Evolutionary conservation across 352 stramenopile genomes (phyloP), one percentile per base, ranked within the genome.

Genomic region (Globisporangium carolinianum): DNA sequence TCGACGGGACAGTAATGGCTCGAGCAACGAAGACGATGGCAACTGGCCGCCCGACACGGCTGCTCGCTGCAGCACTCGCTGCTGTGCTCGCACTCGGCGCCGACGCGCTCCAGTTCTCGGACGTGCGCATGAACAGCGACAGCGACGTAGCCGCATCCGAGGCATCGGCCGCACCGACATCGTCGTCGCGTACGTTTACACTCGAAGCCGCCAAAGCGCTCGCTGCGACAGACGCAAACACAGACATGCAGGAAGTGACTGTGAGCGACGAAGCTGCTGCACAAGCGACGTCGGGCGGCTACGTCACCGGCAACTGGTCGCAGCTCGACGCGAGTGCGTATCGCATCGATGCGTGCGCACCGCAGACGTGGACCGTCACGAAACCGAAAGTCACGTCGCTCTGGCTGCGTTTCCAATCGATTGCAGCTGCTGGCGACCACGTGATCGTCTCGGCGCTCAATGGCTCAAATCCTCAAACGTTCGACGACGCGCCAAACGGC

Each of bases 331-430:
- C 68, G 1, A 61, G 50, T 15, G 65, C 55, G 38, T 84, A 78
- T 55, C 55, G 50, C n/a, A 79, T 84, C 60, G 36, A 72, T 1
- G 17, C 64, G 35, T 84, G 75, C 46, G 54, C 69, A 42, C 62
- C 55, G 17, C 75, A 84, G 58, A 65, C 57, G 50, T 84, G 75
- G 72, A 79, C 64, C 46, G 67, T 84, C 61, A 79, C 57, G 51
- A 70, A 84, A 52, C 66, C 74, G 53, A 71, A 68, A 50, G 70
- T 68, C 10, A 69, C 51, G 17, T 66, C 72, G 8, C 63, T 82
- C 37, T 76, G 65, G 66, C 65, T 85, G 12, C 52, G 68, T 35
- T 82, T 85, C 59, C 66, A 63, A 3, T 55, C 62, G 6, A 65
- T 82, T 5, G 14, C 61, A 18, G 61, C 62, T 57, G 37, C 68